phyloP scores from a whole-genome alignment of 768 basidiomycete genomes.

The Lenzites betulinus region DNA sequence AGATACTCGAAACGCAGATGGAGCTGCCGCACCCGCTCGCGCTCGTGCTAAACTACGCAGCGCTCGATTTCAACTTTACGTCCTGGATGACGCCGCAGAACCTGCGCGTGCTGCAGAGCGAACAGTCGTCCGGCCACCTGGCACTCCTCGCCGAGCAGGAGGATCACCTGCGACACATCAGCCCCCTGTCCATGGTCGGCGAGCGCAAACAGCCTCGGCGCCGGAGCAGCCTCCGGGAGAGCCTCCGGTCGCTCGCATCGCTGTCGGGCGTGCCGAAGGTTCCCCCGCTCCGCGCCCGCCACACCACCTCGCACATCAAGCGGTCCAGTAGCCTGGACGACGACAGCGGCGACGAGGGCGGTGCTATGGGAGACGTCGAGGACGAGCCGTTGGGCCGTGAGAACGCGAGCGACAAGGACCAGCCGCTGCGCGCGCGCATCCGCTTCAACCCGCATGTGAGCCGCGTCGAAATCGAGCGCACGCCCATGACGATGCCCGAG shows the following conservation, averaged over 20 bases:
- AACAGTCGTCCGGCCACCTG: slow-evolving; percentile 84
- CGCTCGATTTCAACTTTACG: slow-evolving; percentile 96
- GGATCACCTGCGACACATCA: slow-evolving; percentile 79
- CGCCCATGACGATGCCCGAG: neutral
- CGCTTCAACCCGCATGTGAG: slow-evolving; percentile 39
- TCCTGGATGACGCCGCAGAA: slow-evolving; percentile 93
- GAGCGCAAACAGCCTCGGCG: slow-evolving; percentile 44
- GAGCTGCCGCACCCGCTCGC: slow-evolving; percentile 73
- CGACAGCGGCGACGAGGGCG: slow-evolving; percentile 43
- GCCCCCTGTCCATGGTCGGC: slow-evolving; percentile 89
- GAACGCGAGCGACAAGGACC: slow-evolving; percentile 58
- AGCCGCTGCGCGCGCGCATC: slow-evolving; percentile 74
- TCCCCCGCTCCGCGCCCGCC: slow-evolving; percentile 22
- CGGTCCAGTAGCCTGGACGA: slow-evolving; percentile 8
- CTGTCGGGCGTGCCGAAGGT: slow-evolving; percentile 17
- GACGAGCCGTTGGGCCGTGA: slow-evolving; percentile 42
- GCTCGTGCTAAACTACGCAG: slow-evolving; percentile 87
- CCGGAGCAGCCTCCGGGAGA: slow-evolving; percentile 35
- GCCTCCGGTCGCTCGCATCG: slow-evolving; percentile 30
- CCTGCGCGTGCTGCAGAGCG: slow-evolving; percentile 79
- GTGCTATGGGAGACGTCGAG: slow-evolving; percentile 51
- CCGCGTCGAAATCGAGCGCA: slow-evolving; percentile 10
- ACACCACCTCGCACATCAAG: slow-evolving; percentile 18
- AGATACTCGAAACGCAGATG: slow-evolving; percentile 69
- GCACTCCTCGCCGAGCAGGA: slow-evolving; percentile 79